Conservation (phyloP, 1,284 basidiomycete species). For the Kalmanozyma brasiliensis region DNA sequence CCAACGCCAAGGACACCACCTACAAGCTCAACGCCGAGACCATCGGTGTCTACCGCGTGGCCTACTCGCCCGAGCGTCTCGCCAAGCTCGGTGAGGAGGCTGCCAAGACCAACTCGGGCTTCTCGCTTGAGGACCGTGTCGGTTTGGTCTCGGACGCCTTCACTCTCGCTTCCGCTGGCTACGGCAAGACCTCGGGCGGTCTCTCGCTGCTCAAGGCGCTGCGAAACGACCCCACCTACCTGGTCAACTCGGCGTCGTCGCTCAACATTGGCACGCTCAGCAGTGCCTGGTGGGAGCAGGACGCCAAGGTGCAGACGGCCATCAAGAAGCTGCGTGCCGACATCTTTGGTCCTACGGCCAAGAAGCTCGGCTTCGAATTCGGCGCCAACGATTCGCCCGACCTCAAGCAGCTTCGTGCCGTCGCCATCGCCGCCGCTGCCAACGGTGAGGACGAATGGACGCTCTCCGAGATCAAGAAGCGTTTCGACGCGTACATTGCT, state of each 20-base stretch:
- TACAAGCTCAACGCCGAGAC: slow-evolving; percentile 90
- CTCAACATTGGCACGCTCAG: slow-evolving; percentile 55
- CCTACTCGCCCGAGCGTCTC: slow-evolving; percentile 85
- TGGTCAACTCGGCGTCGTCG: slow-evolving; percentile 57
- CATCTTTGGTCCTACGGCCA: slow-evolving; percentile 82
- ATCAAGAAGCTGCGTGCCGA: slow-evolving; percentile 67
- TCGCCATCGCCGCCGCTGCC: slow-evolving; percentile 76
- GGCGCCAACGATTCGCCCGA: slow-evolving; percentile 77
- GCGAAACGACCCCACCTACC: slow-evolving; percentile 69
- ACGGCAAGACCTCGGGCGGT: slow-evolving; percentile 79
- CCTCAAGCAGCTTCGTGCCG: slow-evolving; percentile 79
- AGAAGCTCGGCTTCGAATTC: slow-evolving; percentile 83
- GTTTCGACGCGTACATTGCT: slow-evolving; percentile 79
- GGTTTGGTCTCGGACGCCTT: slow-evolving; percentile 85
- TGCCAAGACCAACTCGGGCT: slow-evolving; percentile 74
- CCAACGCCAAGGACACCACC: slow-evolving; percentile 73
- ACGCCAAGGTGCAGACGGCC: slow-evolving; percentile 72
- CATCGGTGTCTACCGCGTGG: slow-evolving; percentile 88
- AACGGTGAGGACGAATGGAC: slow-evolving; percentile 69
- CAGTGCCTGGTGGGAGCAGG: slow-evolving; percentile 85
- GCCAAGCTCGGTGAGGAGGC: slow-evolving; percentile 83
- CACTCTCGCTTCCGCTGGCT: slow-evolving; percentile 82
- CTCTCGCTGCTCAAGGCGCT: slow-evolving; percentile 79
- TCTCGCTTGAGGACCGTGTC: slow-evolving; percentile 85
- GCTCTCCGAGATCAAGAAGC: slow-evolving; percentile 74